Evolutionary conservation across 176 grass and related monocot species (phyloP), one percentile per base, ranked within the genome.

Genomic region (Oryza nivara): DNA sequence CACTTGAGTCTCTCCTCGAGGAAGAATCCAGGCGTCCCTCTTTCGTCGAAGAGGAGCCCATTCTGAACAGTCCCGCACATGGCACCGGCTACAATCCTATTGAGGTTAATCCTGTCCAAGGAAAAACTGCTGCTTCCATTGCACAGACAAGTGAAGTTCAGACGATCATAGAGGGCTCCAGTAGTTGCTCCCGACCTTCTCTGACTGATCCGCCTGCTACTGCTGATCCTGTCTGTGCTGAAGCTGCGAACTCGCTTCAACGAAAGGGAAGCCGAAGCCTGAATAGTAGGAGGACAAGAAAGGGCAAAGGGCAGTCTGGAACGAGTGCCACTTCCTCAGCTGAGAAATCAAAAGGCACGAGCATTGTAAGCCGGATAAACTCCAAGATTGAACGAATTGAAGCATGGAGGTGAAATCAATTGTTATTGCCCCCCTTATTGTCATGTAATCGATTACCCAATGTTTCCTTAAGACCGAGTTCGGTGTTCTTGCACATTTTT

Each of bases 341-440:
- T 41, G 92, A 96, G 23, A 99, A 94, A 84, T 82, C 84, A 58
- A 96, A 85, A 73, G 90, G 91, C 41, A 66, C 73, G 6, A 96
- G 91, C 86, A 86, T 96, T 52, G 90, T 99, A 70, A 94, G 97
- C 79, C 84, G 84, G 66, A 89, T 99, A 85, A 91, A 99, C 82
- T 85, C 92, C 41, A 96, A 90, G 88, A 83, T 72, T 34, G 93
- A 96, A 89, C 73, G 93, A 65, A 83, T 92, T 4, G 93, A 99
- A 89, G 97, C 97, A 67, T 99, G 93, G 97, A 92, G 97, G 43
- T 99, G 85, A 96, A 93, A 70, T 38, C 25, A 23, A 41, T 78
- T n/a, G 10, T 11, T 13, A 14, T 44, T 19, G 41, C 48, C 9
- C 9, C 2, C 2, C 15, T 58, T 58, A 32, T 61, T 91, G 72